phyloP scores from a whole-genome alignment of 2,329 filamentous ascomycete genomes.

The Diaporthe helianthi region DNA sequence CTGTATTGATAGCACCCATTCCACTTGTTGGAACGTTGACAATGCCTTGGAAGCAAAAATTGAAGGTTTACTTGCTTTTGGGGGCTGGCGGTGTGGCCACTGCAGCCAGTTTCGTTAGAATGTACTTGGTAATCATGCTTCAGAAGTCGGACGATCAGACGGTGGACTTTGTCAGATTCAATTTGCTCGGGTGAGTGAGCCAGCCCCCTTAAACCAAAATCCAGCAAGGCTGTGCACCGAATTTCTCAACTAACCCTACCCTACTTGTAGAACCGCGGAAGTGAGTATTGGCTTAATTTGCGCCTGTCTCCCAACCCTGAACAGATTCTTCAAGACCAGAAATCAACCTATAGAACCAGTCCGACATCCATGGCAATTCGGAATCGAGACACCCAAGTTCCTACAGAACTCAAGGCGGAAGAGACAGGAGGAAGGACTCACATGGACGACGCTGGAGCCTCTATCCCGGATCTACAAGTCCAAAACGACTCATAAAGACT shows the following conservation, averaged over 20 bases:
- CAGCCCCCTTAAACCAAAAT: background rate
- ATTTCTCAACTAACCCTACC: background rate
- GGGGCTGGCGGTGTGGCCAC: slow-evolving; percentile 23
- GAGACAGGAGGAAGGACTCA: background rate
- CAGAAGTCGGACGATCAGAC: slow-evolving; percentile 21
- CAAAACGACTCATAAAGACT: background rate
- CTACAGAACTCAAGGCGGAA: slow-evolving; percentile 2
- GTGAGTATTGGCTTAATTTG: slow-evolving; percentile 24
- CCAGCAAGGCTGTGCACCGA: background rate
- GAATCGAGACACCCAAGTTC: slow-evolving; percentile 13
- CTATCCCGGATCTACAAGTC: slow-evolving; percentile 5
- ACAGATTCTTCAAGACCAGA: slow-evolving; percentile 15
- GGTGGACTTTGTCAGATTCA: slow-evolving; percentile 31
- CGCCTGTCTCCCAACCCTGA: slow-evolving; percentile 23
- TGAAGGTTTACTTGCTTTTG: slow-evolving; percentile 19
- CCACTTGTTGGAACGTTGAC: slow-evolving; percentile 7
- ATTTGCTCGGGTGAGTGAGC: slow-evolving; percentile 22
- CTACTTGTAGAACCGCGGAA: slow-evolving; percentile 11
- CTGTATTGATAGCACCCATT: slow-evolving; percentile 16
- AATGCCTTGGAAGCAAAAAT: slow-evolving; percentile 10
- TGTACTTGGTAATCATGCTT: slow-evolving; percentile 29
- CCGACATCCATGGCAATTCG: slow-evolving; percentile 6
- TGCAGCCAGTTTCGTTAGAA: slow-evolving; percentile 19
- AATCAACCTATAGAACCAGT: slow-evolving; percentile 5
- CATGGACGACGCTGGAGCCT: slow-evolving; percentile 8